Percentiles rank a stretch among this genome's conserved stretches.
phyloP scores from a whole-genome alignment of 345 rosid genomes.

The Erysimum cheiranthoides region DNA sequence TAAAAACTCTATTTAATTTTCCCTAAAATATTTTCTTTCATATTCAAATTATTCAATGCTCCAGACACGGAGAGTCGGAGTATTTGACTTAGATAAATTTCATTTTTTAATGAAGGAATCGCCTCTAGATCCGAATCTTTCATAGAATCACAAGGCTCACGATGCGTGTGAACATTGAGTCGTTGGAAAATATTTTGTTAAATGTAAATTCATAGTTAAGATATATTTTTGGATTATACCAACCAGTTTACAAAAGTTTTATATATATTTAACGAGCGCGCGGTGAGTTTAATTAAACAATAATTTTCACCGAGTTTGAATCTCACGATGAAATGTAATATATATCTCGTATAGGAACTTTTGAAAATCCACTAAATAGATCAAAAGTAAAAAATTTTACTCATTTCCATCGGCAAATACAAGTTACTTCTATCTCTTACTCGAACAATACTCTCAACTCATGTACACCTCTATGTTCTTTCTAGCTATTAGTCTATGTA shows the following conservation, averaged over 20 bases:
- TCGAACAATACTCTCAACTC: too few species aligned
- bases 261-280: neutral
- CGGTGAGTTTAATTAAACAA: too few species aligned
- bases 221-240: neutral
- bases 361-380: too few species aligned
- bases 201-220: neutral
- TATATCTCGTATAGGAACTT: too few species aligned
- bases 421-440: too few species aligned
- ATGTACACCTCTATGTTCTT: too few species aligned
- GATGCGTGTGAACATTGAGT: neutral
- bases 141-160: constrained; percentile 3
- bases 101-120: neutral
- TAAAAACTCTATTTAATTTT: neutral
- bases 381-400: too few species aligned
- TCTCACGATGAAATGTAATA: too few species aligned
- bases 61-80: neutral
- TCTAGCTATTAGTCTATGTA: too few species aligned
- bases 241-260: neutral
- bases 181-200: constrained; percentile 10
- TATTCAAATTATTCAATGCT: constrained; percentile 13
- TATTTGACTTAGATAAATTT: constrained; percentile 7
- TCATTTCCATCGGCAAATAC: too few species aligned
- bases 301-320: too few species aligned
- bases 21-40: neutral
- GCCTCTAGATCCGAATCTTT: constrained; percentile 17